Base-by-base conservation (phyloP, 2,329 filamentous ascomycete genomes). In the Exophiala oligosperma region DNA sequence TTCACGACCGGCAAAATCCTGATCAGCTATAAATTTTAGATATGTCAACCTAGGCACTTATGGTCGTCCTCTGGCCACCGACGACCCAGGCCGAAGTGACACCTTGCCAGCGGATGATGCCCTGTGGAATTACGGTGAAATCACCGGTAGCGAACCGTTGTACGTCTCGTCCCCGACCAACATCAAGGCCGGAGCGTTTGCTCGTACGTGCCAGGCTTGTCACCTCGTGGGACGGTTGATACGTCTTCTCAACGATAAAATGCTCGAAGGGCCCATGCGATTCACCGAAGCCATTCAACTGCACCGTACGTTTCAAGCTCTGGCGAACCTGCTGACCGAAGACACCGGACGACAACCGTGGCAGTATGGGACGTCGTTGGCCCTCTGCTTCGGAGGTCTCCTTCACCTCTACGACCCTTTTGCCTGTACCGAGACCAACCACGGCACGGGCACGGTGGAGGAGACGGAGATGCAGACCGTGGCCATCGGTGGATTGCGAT, bases 391-490 rank as follows among this genome's bases (percentile, higher is more conserved):
- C 51, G 68, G 66, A n/a, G 67, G 64, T 6, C 56, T 71, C 1
- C 59, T 73, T 21, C 67, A 66, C 23, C 64, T 73, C 3, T 73
- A 68, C 52, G 71, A 73, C 53, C 62, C 63, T 1, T 73, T 72
- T 57, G 59, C 62, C 40, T 73, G 72, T 58, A 70, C 69, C 2
- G 69, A 70, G 47, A 59, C 66, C 7, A 62, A 63, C 17, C 54
- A 63, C 5, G 67, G 66, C 28, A 61, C 66, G 12, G 64, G 60
- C 8, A 69, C 70, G 12, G 68, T 72, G 26, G 66, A 69, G 49
- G 70, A 73, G 57, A 69, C 71, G 1, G 62, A 69, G 40, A 70
- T 74, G 66, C 72, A 73, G 55, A 65, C 71, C 28, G 67, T 70
- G 26, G 60, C 67, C 5, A 71, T 73, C 41, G 63, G 54, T 12